Base-by-base conservation (phyloP, 2,329 filamentous ascomycete species). In the Trichoderma sp. region DNA sequence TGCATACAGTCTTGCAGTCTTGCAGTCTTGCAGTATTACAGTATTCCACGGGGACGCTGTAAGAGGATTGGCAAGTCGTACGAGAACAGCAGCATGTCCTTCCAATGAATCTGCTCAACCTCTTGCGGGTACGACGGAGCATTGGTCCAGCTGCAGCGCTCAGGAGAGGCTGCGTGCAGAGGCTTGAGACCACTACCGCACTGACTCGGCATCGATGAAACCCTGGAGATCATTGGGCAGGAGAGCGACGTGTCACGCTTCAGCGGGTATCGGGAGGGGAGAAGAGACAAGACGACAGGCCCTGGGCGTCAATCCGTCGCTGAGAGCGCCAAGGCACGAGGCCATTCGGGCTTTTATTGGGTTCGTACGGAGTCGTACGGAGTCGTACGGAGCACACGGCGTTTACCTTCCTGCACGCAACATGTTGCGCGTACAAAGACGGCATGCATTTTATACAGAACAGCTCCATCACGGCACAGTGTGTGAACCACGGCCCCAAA, bases 121-220 rank as follows among this genome's bases (percentile, higher is more conserved):
- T 22, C 35, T 34, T 22, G 27, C 60, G 34, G 34, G 48, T 35
- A 32, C 35, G 45, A 34, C 50, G 45, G 53, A 25, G 48, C 32
- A 29, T 12, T 54, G 61, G 37, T 42, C 15, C 25, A 25, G n/a
- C 61, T 64, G 61, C 25, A 42, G 54, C 61, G 9, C 12, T 56
- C 61, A 56, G 61, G 61, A 56, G 61, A 53, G 61, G 35, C 34
- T 35, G 37, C 61, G 5, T 64, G 61, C 61, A 64, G 50, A 56
- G 22, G 52, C 52, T 56, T 32, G 42, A 50, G 52, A 64, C 52
- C n/a, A 56, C 57, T 48, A 52, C 48, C 32, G 37, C 17, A 39
- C 61, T 56, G 61, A 57, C 61, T 64, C 50, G 61, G 50, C 35
- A 22, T 48, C 27, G 25, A 56, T 64, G 61, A 64, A 64, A 64